phyloP scores from a whole-genome alignment of 208 protist genomes.

The Trypanosoma caninum region DNA sequence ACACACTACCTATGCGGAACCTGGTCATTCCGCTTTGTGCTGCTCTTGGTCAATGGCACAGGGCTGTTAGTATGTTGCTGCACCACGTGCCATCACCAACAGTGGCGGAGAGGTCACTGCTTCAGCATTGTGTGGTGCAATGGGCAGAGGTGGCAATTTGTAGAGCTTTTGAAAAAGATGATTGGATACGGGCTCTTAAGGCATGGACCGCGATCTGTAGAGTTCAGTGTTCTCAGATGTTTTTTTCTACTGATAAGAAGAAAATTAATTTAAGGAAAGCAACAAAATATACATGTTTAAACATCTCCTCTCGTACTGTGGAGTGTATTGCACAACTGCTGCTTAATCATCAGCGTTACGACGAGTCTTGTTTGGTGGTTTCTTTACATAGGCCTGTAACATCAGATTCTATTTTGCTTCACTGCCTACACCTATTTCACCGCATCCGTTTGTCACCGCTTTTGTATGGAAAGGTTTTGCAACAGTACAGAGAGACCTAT shows the following conservation, averaged over 20 bases:
- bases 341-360: constrained; percentile 19
- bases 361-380: constrained; percentile 19
- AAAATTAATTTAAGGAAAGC: too few relatives aligned
- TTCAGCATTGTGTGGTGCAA: constrained; percentile 5
- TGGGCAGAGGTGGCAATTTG: constrained; percentile 6
- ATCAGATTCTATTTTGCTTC: constrained; percentile 18
- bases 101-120: constrained; percentile 1
- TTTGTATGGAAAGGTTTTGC: constrained; percentile 20
- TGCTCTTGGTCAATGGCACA: constrained; percentile 21
- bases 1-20: constrained; percentile 10
- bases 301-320: constrained; percentile 6
- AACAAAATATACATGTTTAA: not conserved
- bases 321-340: constrained; percentile 11
- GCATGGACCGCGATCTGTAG: not conserved
- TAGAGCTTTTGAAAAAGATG: not conserved
- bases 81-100: constrained; percentile 10
- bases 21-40: constrained; percentile 25
- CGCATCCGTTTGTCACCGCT: constrained; percentile 20
- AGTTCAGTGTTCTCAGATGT: not conserved
- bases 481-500: constrained; percentile 2
- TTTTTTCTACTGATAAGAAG: too few relatives aligned
- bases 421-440: constrained; percentile 19
- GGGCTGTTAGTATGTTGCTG: constrained; percentile 10
- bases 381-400: not conserved
- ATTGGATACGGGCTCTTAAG: constrained; percentile 16